A percentile compares a stretch with the other conserved stretches of the same genome.
phyloP scores from a whole-genome alignment of 148 eudicot species.

The Chenopodium album region DNA sequence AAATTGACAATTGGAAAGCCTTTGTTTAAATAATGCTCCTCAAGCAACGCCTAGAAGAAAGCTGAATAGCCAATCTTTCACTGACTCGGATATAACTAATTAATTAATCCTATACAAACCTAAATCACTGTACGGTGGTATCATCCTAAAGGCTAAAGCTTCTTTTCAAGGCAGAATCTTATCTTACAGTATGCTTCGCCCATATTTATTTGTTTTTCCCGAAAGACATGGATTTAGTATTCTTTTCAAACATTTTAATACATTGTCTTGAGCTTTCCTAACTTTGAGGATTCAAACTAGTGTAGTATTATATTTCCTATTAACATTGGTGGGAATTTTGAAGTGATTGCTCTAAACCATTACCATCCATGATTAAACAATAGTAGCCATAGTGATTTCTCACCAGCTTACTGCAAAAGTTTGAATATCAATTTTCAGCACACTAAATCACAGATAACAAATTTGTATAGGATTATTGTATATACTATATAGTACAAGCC shows the following conservation, averaged over 20 bases:
- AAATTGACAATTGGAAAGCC: background rate
- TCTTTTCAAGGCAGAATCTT: background rate
- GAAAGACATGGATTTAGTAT: background rate
- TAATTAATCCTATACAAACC: background rate
- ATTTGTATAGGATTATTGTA: background rate
- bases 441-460: background rate
- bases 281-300: background rate
- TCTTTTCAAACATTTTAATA: too few relatives aligned
- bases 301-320: background rate
- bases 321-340: background rate
- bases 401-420: conserved; percentile 2
- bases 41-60: background rate
- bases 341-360: background rate
- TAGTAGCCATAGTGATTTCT: conserved; percentile 5
- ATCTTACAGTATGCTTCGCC: background rate
- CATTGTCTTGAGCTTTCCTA: too few relatives aligned
- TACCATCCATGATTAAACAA: background rate
- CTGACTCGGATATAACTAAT: conserved; percentile 1
- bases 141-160: background rate
- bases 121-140: background rate
- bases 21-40: background rate
- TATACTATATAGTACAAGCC: background rate
- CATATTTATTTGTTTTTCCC: background rate
- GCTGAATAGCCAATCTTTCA: background rate
- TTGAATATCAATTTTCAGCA: background rate